These are phyloP conservation scores for Warburgia ugandensis DNA, from an alignment of 164 flowering plant species.

Conservation along the genomic window DNA sequence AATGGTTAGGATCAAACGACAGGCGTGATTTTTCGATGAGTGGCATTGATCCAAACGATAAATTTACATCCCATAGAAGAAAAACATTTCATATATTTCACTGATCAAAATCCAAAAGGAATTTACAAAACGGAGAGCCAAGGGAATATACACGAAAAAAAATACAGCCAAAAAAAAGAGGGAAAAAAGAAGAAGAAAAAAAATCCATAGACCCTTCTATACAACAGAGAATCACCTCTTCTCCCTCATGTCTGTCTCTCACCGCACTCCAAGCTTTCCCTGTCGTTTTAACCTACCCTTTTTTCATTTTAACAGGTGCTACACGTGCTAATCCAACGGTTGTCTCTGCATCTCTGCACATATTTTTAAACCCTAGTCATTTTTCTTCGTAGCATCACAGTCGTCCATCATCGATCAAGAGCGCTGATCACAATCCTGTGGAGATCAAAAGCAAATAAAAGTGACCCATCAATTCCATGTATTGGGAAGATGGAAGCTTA, in stretches of 20 bases:
- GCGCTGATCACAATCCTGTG: conserved; percentile 70
- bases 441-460: neutral
- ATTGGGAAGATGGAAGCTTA: too few species aligned
- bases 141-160: too few species aligned
- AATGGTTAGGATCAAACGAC: too few species aligned
- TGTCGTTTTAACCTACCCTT: neutral
- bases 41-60: too few species aligned
- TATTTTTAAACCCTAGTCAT: too few species aligned
- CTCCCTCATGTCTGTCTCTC: neutral
- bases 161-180: neutral
- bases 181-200: neutral
- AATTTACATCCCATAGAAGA: too few species aligned
- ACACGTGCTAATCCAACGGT: neutral
- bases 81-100: too few species aligned
- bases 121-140: too few species aligned
- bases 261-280: neutral
- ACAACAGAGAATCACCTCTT: neutral
- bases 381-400: neutral
- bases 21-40: too few species aligned
- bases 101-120: too few species aligned
- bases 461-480: too few species aligned
- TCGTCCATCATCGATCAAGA: conserved; percentile 53
- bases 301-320: neutral
- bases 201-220: neutral
- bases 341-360: too few species aligned